phyloP scores from a whole-genome alignment of 2,329 filamentous ascomycete species.

The Elsinoe perseae region DNA sequence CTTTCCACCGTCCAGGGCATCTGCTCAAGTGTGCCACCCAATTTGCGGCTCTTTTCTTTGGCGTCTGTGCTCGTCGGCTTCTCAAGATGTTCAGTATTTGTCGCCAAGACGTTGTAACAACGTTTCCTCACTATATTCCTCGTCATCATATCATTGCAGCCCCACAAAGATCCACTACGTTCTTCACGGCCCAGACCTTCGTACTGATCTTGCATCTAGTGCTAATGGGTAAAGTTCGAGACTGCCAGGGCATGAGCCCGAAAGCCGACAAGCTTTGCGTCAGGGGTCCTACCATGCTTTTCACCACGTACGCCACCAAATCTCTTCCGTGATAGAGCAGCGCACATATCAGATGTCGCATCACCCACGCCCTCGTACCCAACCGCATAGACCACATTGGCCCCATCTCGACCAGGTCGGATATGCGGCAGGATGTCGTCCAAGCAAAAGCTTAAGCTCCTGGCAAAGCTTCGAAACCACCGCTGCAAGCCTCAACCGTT shows the following conservation, averaged over 20 bases:
- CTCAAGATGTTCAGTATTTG: background rate
- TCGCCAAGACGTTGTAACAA: background rate
- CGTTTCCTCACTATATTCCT: background rate
- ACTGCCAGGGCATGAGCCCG: background rate
- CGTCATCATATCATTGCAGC: background rate
- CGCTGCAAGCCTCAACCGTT: background rate
- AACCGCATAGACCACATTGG: background rate
- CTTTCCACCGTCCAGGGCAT: background rate
- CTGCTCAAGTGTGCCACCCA: background rate
- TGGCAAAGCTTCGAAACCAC: background rate
- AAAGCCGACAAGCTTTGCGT: background rate
- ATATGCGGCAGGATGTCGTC: background rate
- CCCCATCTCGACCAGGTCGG: background rate
- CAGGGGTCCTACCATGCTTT: background rate
- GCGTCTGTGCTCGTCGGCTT: background rate
- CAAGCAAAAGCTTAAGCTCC: constrained; percentile 4
- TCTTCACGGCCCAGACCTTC: too few relatives aligned
- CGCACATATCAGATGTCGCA: too few relatives aligned
- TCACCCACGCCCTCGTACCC: too few relatives aligned
- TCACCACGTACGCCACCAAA: background rate
- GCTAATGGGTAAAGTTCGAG: background rate
- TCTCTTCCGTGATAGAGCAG: background rate
- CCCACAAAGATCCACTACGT: too few relatives aligned
- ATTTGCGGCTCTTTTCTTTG: background rate
- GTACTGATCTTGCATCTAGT: too few relatives aligned